Percentiles rank a stretch among this genome's conserved stretches.
Evolutionary conservation across 495 filamentous ascomycete species (phyloP).

Genomic region (Lophium mytilinum): DNA sequence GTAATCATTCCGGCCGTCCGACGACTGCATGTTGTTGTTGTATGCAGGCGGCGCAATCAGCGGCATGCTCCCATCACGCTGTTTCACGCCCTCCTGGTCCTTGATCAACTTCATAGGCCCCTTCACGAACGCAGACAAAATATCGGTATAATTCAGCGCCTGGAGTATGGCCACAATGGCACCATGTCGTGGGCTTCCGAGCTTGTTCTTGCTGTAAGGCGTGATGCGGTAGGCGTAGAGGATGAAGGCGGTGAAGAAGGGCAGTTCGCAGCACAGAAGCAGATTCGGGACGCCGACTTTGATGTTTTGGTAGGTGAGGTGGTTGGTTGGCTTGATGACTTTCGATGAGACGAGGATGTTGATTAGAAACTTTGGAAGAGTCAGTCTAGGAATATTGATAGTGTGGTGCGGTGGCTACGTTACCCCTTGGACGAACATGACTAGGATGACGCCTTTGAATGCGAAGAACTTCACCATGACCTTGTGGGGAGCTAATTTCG

Average conservation of each 20-base stretch:
- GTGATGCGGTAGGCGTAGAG: slow-evolving; percentile 6
- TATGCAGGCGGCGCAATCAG: neutral
- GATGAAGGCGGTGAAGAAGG: slow-evolving; percentile 13
- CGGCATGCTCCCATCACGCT: slow-evolving; percentile 3
- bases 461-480: slow-evolving; percentile 23
- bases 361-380: slow-evolving; percentile 18
- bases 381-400: neutral
- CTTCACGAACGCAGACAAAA: slow-evolving; percentile 10
- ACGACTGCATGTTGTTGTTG: neutral
- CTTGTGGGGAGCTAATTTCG: slow-evolving; percentile 3
- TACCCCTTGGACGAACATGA: slow-evolving; percentile 27
- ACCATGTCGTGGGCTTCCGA: neutral
- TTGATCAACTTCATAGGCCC: slow-evolving; percentile 17
- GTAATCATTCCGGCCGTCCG: too few relatives aligned
- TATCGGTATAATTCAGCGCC: slow-evolving; percentile 13
- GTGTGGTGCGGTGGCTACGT: neutral
- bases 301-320: slow-evolving; percentile 16
- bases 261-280: slow-evolving; percentile 18
- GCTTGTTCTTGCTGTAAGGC: slow-evolving; percentile 3
- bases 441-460: slow-evolving; percentile 28
- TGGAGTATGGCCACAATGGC: slow-evolving; percentile 1
- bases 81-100: slow-evolving; percentile 8
- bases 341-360: slow-evolving; percentile 12
- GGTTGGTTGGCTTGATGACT: slow-evolving; percentile 12
- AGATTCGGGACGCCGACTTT: slow-evolving; percentile 9